Conservation (phyloP, 352 stramenopile genomes). For the Phytopythium mirpurense region DNA sequence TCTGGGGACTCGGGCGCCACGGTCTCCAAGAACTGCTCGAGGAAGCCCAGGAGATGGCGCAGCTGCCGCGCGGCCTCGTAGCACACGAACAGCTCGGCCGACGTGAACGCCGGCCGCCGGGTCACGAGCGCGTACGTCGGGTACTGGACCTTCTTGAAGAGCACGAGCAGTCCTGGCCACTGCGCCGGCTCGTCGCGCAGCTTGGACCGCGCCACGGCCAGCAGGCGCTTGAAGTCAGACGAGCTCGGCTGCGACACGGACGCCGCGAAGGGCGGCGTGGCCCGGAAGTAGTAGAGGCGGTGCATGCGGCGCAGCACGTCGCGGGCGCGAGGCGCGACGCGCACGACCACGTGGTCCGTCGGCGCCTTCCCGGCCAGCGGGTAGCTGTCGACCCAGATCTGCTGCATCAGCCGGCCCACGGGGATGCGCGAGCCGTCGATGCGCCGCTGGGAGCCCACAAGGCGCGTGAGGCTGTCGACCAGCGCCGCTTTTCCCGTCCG, state of each 20-base stretch:
- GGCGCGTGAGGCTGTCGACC: conserved; percentile 31
- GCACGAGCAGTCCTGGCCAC: conserved; percentile 70
- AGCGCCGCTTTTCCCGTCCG: conserved; percentile 30
- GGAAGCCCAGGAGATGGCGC: conserved; percentile 35
- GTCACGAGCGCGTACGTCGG: conserved; percentile 40
- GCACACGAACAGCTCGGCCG: conserved; percentile 48
- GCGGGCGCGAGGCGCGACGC: conserved; percentile 28
- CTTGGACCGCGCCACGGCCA: conserved; percentile 23
- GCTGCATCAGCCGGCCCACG: conserved; percentile 48
- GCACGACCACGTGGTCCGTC: conserved; percentile 42
- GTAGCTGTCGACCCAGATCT: conserved; percentile 47
- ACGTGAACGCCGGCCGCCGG: conserved; percentile 33
- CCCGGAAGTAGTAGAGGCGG: conserved; percentile 68
- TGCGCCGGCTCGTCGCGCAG: conserved; percentile 40
- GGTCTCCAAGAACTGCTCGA: conserved; percentile 42
- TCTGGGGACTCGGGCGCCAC: conserved; percentile 24
- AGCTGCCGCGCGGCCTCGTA: conserved; percentile 63
- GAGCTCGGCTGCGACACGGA: conserved; percentile 13
- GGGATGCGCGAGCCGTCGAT: conserved; percentile 73
- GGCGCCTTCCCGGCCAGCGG: conserved; percentile 25
- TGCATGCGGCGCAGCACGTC: conserved; percentile 68
- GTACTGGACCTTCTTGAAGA: conserved; percentile 69
- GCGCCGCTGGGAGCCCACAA: conserved; percentile 53
- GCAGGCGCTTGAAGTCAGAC: conserved; percentile 8
- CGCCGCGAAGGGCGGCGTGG: conserved; percentile 26